Base-by-base conservation (phyloP, 495 filamentous ascomycete genomes). In the Aspergillus taichungensis region DNA sequence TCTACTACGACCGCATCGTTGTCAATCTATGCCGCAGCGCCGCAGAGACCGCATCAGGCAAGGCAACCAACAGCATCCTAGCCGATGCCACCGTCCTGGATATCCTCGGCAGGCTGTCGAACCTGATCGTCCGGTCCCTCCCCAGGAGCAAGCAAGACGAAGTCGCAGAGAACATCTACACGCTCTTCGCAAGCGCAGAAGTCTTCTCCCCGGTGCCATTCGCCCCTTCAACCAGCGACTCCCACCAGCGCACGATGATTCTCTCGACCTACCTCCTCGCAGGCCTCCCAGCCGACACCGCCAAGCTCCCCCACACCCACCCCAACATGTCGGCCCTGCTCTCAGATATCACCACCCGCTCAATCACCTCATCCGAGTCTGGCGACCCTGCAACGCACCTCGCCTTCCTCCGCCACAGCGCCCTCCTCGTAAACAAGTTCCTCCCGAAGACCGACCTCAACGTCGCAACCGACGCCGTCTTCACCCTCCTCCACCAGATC, bases 381-480 rank as follows among this genome's bases (percentile, higher is more conserved):
- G 56, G 40, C 38, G 60, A 69, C 14, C 57, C 72, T 30, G 56
- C 66, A n/a, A 63, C 68, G 28, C 68, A 75, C 29, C 61, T 73
- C 30, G 68, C 77, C 6, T 64, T 78, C 40, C 67, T 84, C n/a
- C 70, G 75, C 27, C 77, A 84, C 40, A 57, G 85, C 18, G 74
- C 76, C 14, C 60, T 86, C n/a, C 50, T 85, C 12, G 64, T 75
- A 30, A 86, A 87, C 58, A 86, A 87, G 63, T 84, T 74, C 60
- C 54, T 78, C 12, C 59, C 73, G n/a, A 69, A 75, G 34, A 46
- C 70, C 8, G 64, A 71, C 6, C 50, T 80, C 6, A 31, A 40
- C 6, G 49, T 57, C 12, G 66, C 62, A 9, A 55, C 64, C 6
- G 48, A 53, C 2, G 50, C 63, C 5, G 60, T 71, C 14, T 52